phyloP scores from a whole-genome alignment of 257 asterid species.

The Primulina tabacum region DNA sequence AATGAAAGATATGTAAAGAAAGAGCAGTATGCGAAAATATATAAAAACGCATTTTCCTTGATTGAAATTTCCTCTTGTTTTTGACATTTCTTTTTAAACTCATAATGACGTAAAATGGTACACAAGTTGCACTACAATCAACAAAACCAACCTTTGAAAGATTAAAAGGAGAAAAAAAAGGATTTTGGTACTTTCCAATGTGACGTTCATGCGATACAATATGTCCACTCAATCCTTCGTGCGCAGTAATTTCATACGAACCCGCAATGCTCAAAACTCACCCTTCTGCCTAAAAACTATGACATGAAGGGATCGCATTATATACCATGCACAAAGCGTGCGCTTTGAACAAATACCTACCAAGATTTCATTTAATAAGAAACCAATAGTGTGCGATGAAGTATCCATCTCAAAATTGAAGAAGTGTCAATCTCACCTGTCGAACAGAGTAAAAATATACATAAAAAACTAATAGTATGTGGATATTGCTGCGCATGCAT shows the following conservation, averaged over 20 bases:
- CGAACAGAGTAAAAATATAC: constrained; percentile 9
- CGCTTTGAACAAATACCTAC: constrained; percentile 26
- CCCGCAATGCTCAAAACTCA: constrained; percentile 32
- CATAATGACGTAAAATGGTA: neutral
- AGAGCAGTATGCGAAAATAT: too few relatives aligned
- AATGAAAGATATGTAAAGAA: too few relatives aligned
- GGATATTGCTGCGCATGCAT: constrained; percentile 2
- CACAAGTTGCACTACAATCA: neutral
- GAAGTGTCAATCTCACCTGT: constrained; percentile 36
- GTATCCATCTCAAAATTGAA: constrained; percentile 21
- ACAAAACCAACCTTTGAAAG: neutral
- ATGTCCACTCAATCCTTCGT: neutral
- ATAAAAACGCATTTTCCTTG: neutral
- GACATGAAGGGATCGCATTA: constrained; percentile 61
- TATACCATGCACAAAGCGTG: constrained; percentile 36
- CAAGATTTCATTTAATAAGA: constrained; percentile 14
- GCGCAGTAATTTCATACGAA: constrained; percentile 14
- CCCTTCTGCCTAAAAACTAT: constrained; percentile 63
- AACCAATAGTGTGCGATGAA: constrained; percentile 25
- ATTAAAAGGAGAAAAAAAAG: too few relatives aligned
- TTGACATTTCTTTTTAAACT: neutral
- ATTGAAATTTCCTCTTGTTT: neutral
- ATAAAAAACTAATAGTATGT: neutral
- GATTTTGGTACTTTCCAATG: neutral
- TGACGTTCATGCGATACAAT: neutral